Evolutionary conservation across 768 basidiomycete species (phyloP), one percentile per base, ranked within the genome.

Genomic region (Clitopilus passeckerianus): DNA sequence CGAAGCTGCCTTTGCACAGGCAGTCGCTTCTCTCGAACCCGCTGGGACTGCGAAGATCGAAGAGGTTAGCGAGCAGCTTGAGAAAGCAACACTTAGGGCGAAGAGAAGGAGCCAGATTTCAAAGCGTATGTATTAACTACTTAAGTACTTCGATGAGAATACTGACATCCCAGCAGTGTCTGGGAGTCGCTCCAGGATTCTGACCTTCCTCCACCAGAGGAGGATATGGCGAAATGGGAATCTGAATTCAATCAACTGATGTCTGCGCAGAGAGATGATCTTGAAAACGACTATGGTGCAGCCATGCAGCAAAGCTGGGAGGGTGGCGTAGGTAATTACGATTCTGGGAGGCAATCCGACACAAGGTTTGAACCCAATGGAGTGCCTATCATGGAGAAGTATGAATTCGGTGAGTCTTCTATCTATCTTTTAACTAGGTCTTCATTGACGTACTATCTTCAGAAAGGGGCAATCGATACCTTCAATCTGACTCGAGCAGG

Each of bases 1-100:
- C 59, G 91, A 93, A 64, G 87, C 87, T n/a, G 91, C 91, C 9
- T 93, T 93, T 72, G 87, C 85, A 10, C 82, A 89, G 64, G 76
- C 81, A 1, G 75, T 77, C 5, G 83, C 82, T n/a, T 83, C 85
- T 18, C 66, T 86, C n/a, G 70, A 72, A 14, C 66, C 74, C 12
- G 62, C 67, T 24, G 77, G 81, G 61, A 61, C 71, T 23, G 75
- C 76, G 30, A 76, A 14, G 14, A 30, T 34, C n/a, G 54, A 55
- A 14, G 27, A 55, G 16, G 33, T 55, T 12, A 24, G 24, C 6
- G 35, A 37, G 6, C n/a, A 30, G 10, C 54, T 55, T 8, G 35
- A 14, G 10, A 37, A 34, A 15, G 57, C 20, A n/a, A 43, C 63
- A 24, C 61, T 68, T 15, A 67, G 34, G 66, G 65, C 6, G 62